Base-by-base conservation (phyloP, 768 basidiomycete genomes). In the Podaxis sp. region DNA sequence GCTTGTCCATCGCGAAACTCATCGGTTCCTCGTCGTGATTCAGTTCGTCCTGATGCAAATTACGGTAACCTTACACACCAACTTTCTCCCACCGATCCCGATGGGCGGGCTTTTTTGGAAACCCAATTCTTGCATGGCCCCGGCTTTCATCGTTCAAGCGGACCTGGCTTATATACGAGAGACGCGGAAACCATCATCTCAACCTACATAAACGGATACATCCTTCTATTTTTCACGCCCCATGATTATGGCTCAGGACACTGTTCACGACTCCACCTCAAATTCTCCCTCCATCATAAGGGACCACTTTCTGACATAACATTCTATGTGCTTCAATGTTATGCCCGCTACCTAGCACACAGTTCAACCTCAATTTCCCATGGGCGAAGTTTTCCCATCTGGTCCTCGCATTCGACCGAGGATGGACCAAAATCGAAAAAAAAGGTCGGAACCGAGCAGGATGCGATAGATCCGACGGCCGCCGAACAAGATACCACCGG, bases 11-110 rank as follows among this genome's bases (percentile, higher is more conserved):
- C 27, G 1, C 33, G 17, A 55, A 3, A 15, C 3, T 3, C 41
- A 43, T 6, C 41, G 15, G 15, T 43, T 17, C 41, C 17, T 9
- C 13, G 11, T 19, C 38, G 27, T 22, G n/a, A 11, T 40, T 19
- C 22, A 55, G 54, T 19, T 36, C 12, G 19, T 70, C 55, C 67
- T 73, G 66, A 52, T 66, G 37, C 73, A 74, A 40, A n/a, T 55
- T 8, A 36, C 40, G 54, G 54, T 15, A 55, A 50, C n/a, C 24
- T 24, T 13, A 47, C 47, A 22, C 24, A 24, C 47, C 5, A 49
- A 11, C 27, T 27, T 27, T 27, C n/a, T 49, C 8, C n/a, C 22
- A 22, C 11, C 47, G 22, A 22, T 11, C 22, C 24, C 19, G 7
- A 49, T 17, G 22, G n/a, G 24, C 17, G n/a, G 24, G 22, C 22